Conservation (phyloP, 805 yeast species). For the Saccharomycopsis sp. region DNA sequence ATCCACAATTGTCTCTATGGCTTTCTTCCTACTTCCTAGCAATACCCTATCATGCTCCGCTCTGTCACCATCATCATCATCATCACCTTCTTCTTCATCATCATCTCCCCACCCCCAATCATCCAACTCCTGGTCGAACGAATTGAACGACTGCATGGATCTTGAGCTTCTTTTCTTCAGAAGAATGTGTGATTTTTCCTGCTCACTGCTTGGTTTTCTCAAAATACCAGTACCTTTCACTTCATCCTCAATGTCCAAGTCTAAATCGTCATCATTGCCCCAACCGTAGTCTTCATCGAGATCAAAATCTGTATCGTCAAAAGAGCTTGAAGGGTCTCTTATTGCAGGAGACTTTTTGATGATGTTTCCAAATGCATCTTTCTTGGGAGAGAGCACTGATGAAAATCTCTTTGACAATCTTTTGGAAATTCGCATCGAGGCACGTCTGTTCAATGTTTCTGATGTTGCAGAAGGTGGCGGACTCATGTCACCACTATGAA, state of each 20-base stretch:
- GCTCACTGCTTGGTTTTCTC: background rate
- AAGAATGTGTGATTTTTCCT: too few species aligned
- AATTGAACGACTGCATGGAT: background rate
- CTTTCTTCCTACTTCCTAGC: slow-evolving; percentile 12
- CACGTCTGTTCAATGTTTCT: slow-evolving; percentile 6
- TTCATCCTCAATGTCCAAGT: slow-evolving; percentile 1
- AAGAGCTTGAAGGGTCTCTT: background rate
- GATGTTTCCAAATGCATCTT: slow-evolving; percentile 15
- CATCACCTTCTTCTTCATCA: slow-evolving; percentile 7
- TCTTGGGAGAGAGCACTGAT: background rate
- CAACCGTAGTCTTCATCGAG: slow-evolving; percentile 3
- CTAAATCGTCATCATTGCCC: slow-evolving; percentile 11
- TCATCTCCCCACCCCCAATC: slow-evolving; percentile 22
- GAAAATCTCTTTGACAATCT: slow-evolving; percentile 20
- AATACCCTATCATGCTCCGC: too few species aligned
- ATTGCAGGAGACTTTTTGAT: too few species aligned
- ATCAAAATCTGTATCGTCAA: slow-evolving; percentile 11
- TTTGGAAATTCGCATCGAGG: slow-evolving; percentile 17
- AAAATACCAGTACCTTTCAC: background rate
- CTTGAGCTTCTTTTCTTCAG: slow-evolving; percentile 1
- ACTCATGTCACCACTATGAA: slow-evolving; percentile 3
- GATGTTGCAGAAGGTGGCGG: background rate
- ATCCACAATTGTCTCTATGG: background rate
- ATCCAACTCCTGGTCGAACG: slow-evolving; percentile 10
- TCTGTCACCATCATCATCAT: background rate